phyloP scores from a whole-genome alignment of 257 asterid genomes.

The Salvia rosmarinus region DNA sequence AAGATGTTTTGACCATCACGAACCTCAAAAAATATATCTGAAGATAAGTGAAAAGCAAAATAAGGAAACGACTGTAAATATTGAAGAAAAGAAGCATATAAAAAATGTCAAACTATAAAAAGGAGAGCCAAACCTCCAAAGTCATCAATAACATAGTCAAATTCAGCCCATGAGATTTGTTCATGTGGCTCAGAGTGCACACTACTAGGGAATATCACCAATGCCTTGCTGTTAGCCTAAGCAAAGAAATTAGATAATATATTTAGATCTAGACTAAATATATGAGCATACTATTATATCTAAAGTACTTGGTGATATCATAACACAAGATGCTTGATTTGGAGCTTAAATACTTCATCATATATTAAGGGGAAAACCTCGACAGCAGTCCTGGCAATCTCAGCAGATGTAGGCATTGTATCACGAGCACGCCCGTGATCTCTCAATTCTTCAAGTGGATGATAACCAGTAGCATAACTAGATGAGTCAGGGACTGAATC shows the following conservation, averaged over 20 bases:
- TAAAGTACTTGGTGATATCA: neutral
- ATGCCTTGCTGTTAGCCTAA: conserved; percentile 64
- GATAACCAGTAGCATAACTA: conserved; percentile 60
- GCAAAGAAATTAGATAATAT: conserved; percentile 32
- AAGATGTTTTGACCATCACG: conserved; percentile 62
- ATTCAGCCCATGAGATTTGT: conserved; percentile 75
- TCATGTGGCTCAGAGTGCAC: conserved; percentile 78
- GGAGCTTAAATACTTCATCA: conserved; percentile 29
- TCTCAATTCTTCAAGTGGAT: conserved; percentile 79
- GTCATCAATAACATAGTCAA: conserved; percentile 65
- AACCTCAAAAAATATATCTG: conserved; percentile 79
- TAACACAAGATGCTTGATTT: conserved; percentile 24
- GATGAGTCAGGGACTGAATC: conserved; percentile 79
- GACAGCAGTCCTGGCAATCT: conserved; percentile 74
- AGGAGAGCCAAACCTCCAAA: conserved; percentile 64
- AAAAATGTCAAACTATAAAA: neutral
- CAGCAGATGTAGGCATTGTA: conserved; percentile 65
- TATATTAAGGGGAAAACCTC: conserved; percentile 52
- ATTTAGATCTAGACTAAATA: conserved; percentile 7
- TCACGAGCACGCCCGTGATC: conserved; percentile 51
- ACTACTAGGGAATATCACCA: conserved; percentile 61
- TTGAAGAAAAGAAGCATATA: conserved; percentile 4
- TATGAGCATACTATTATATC: neutral
- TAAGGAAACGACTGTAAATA: neutral
- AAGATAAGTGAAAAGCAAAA: conserved; percentile 22